Percentiles rank a stretch among this genome's conserved stretches.
Evolutionary conservation across 2,329 filamentous ascomycete species (phyloP).

Genomic region (Sporothrix inflata): DNA sequence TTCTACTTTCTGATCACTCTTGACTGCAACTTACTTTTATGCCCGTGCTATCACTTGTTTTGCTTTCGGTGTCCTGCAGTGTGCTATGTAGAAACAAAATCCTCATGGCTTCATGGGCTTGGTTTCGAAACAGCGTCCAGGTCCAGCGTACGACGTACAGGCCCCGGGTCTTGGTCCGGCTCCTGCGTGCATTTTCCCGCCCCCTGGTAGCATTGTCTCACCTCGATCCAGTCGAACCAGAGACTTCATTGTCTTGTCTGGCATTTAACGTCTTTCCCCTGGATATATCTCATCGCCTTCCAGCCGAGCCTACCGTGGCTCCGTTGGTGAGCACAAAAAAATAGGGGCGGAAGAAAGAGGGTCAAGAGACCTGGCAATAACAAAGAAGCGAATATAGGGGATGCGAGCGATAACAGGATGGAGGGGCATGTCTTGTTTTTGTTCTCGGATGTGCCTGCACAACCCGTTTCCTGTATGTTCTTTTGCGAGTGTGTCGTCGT

Average conservation of each 20-base stretch:
- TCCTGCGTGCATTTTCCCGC: not conserved
- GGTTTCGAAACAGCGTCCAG: slow-evolving; percentile 7
- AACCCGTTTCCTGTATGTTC: not conserved
- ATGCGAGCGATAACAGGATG: not conserved
- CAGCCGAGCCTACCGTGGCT: not conserved
- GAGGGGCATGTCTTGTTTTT: slow-evolving; percentile 1
- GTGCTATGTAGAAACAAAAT: not conserved
- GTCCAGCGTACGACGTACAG: too few relatives aligned
- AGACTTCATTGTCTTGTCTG: not conserved
- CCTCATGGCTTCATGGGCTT: not conserved
- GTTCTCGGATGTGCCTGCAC: too few relatives aligned
- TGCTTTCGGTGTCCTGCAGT: not conserved
- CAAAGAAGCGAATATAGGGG: slow-evolving; percentile 19
- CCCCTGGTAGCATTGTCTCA: slow-evolving; percentile 7
- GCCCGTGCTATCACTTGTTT: too few relatives aligned
- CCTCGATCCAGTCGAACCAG: not conserved
- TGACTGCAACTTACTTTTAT: not conserved
- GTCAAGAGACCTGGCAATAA: not conserved
- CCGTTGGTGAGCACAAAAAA: not conserved
- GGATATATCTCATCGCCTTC: too few relatives aligned
- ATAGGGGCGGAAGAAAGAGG: not conserved
- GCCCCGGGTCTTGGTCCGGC: not conserved
- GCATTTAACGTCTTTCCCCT: too few relatives aligned
- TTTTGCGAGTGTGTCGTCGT: not conserved
- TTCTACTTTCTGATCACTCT: not conserved